A percentile compares a stretch with the other conserved stretches of the same genome.
These are phyloP conservation scores for Sporothrix brunneoviolacea DNA, from an alignment of 2,329 filamentous ascomycete species.

Conservation along the genomic window DNA sequence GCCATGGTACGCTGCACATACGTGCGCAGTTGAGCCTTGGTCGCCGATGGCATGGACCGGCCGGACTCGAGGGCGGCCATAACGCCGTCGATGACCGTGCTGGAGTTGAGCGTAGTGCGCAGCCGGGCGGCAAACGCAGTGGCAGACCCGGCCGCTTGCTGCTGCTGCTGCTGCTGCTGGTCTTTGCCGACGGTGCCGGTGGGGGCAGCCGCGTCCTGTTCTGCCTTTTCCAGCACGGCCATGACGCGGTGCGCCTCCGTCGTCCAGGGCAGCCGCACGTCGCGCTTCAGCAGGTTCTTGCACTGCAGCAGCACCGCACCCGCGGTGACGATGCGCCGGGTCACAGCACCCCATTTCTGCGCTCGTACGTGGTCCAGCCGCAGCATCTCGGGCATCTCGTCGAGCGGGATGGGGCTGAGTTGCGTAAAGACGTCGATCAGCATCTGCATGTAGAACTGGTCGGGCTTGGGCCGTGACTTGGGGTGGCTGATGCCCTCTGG, in stretches of 20 bases:
- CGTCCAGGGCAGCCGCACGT: constrained; percentile 72
- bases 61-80: constrained; percentile 58
- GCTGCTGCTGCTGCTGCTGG: constrained; percentile 21
- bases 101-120: not conserved
- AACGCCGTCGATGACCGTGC: constrained; percentile 50
- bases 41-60: constrained; percentile 57
- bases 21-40: constrained; percentile 51
- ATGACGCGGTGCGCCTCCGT: constrained; percentile 66
- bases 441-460: constrained; percentile 70
- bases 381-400: constrained; percentile 66
- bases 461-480: constrained; percentile 55
- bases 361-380: constrained; percentile 61
- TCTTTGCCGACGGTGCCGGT: constrained; percentile 17
- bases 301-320: constrained; percentile 71
- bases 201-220: constrained; percentile 25
- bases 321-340: constrained; percentile 62
- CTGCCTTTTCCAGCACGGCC: constrained; percentile 53
- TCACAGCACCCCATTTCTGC: constrained; percentile 46
- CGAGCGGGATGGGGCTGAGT: constrained; percentile 40
- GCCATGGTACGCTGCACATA: constrained; percentile 51
- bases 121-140: not conserved
- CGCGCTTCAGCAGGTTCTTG: constrained; percentile 77
- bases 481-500: constrained; percentile 59
- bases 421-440: constrained; percentile 70
- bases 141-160: constrained; percentile 13